Conservation (phyloP, 176 grass and related monocot species). For the Paspalum notatum region DNA sequence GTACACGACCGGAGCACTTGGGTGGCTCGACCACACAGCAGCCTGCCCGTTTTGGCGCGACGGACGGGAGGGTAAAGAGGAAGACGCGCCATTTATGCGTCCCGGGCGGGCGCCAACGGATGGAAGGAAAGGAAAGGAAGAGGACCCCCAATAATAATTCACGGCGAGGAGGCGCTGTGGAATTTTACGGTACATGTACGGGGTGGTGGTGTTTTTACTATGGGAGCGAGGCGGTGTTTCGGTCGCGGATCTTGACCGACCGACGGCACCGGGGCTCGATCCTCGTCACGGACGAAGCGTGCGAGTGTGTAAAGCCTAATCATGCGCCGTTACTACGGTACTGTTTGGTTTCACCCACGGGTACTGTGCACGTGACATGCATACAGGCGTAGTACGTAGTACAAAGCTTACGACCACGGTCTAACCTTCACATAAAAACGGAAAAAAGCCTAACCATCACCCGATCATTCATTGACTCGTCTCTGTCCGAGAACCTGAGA, state of each 20-base stretch:
- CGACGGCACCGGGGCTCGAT: background rate
- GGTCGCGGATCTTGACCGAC: constrained; percentile 8
- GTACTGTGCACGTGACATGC: background rate
- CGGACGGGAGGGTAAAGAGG: background rate
- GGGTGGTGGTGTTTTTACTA: background rate
- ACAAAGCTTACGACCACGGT: too few species aligned
- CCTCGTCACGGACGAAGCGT: background rate
- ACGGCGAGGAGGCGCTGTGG: too few species aligned
- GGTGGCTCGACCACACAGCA: background rate
- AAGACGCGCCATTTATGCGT: background rate
- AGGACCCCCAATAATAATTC: too few species aligned
- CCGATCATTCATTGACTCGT: too few species aligned
- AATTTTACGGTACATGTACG: background rate
- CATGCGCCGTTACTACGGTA: background rate
- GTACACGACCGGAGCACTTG: background rate
- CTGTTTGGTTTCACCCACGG: too few species aligned
- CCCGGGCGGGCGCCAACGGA: too few species aligned
- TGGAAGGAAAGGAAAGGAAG: too few species aligned
- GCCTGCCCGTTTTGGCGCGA: background rate
- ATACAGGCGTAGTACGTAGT: too few species aligned
- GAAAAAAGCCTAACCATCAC: too few species aligned
- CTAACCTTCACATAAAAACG: too few species aligned
- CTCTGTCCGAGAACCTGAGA: too few species aligned
- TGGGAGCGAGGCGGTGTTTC: background rate
- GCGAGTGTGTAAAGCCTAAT: background rate